Conservation (phyloP, 176 grass and related monocot genomes). For the Carex scoparia region DNA sequence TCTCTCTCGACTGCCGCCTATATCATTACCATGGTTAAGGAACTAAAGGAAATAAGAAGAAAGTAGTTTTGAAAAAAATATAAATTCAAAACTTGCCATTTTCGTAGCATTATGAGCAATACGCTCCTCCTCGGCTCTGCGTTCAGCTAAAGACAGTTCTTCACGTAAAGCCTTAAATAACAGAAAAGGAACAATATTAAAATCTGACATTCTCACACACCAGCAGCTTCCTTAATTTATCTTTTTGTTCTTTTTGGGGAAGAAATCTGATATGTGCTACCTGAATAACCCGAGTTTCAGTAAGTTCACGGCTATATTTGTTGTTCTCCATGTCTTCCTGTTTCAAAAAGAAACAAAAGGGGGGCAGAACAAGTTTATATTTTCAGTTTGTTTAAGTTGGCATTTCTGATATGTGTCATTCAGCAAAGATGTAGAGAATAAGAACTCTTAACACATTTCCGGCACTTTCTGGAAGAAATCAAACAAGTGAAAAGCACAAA, state of each 20-base stretch:
- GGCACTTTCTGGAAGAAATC: neutral
- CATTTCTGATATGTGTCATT: neutral
- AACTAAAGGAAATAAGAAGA: constrained; percentile 21
- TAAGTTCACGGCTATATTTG: constrained; percentile 81
- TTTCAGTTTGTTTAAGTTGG: neutral
- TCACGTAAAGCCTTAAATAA: constrained; percentile 77
- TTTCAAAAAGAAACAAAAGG: constrained; percentile 35
- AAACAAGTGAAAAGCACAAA: constrained; percentile 9
- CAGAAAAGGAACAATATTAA: constrained; percentile 25
- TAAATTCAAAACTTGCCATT: constrained; percentile 46
- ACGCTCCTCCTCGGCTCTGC: constrained; percentile 93
- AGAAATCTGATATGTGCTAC: constrained; percentile 38
- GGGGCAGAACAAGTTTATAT: neutral
- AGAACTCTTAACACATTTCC: neutral
- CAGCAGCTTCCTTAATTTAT: neutral
- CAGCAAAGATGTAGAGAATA: neutral
- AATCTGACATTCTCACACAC: constrained; percentile 15
- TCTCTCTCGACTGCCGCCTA: constrained; percentile 99
- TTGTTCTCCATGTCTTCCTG: constrained; percentile 91
- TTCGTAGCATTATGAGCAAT: constrained; percentile 96
- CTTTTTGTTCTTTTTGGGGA: neutral
- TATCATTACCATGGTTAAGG: constrained; percentile 25
- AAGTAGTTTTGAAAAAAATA: constrained; percentile 15
- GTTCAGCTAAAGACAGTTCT: constrained; percentile 78
- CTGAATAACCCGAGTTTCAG: constrained; percentile 96